Base-by-base conservation (phyloP, 2,329 filamentous ascomycete genomes). In the Didymella sp. region DNA sequence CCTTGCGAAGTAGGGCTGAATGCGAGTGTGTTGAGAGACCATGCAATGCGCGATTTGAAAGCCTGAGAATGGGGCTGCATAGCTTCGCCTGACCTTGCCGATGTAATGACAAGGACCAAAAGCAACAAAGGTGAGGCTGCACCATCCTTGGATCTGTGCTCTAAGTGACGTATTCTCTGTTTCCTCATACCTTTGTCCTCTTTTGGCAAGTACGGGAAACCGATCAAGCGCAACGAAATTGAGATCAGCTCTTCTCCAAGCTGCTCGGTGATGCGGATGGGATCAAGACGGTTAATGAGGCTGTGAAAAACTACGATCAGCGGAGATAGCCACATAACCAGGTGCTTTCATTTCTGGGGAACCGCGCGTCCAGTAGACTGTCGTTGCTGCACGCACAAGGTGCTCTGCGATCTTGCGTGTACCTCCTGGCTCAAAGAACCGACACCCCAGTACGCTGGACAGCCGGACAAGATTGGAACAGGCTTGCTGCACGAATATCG, bases 71-170 rank as follows among this genome's bases (percentile, higher is more conserved):
- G 22, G 33, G 33, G 33, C 46, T 45, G 28, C 24, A 22, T 37
- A 49, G 51, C 28, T 33, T 21, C 22, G 51, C 51, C 44, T 48
- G 37, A 44, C 28, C 27, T 46, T 13, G 22, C 43, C 17, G 22
- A 27, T 11, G 35, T 5, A 27, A 43, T 22, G 11, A 47, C n/a
- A 42, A 33, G 9, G 17, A 13, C 30, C 9, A 7, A 38, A 30
- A 24, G 30, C 21, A 19, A 35, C 22, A 19, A 25, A 12, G 9
- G 21, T 17, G 35, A 17, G 17, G 35, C n/a, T 21, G 37, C 27
- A 21, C 21, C 22, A 15, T 15, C 33, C 15, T 17, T 28, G 12
- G 8, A 22, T 30, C 48, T n/a, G 37, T 35, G 43, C 27, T 17
- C 13, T 30, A 17, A 4, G 37, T 47, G 46, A 56, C 25, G 25